Base-by-base conservation (phyloP, 1,139 yeast species). In the Yamadazyma kanchanaburiensis region DNA sequence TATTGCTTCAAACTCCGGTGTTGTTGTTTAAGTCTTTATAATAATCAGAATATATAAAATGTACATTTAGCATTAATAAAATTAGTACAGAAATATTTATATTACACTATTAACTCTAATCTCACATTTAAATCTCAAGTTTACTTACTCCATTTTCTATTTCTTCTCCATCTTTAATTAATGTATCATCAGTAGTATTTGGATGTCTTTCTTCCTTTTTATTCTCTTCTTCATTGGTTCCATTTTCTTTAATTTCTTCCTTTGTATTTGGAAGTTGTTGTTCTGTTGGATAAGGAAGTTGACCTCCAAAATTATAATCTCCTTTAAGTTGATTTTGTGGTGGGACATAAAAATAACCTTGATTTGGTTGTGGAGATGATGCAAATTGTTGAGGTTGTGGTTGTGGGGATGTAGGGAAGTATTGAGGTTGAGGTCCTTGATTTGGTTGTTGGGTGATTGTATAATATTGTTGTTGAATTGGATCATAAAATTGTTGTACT, bases 1-100 rank as follows among this genome's bases (percentile, higher is more conserved):
- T 82, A 91, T 94, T 76, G 98, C 99, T 66, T 88, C 97, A 58
- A 88, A 88, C 91, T 94, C 98, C 61, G 98, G 98, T 86, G 98
- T 94, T 70, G 98, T 94, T 73, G 99, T 88, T 69, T 91, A 89
- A 56, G 39, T 31, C 24, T 20, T 24, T 27, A 16, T n/a, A 10
- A 20, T 26, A 25, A n/a, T 21, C 15, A 33, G 25, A 28, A 58
- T 89, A 96, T 55, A 89, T 96, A 6, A 96, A 84, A 50, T 89
- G 96, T 31, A 91, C 96, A 55, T 89, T 91, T 37, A 34, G 39
- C 38, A 38, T 38, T 33, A 33, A 31, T 34, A 18, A n/a, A n/a
- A n/a, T n/a, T n/a, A n/a, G n/a, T n/a, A n/a, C n/a, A n/a, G n/a
- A n/a, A n/a, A n/a, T n/a, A n/a, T n/a, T n/a, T n/a, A 26, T 7